These are phyloP conservation scores for Ophiostoma himal-ulmi DNA, from an alignment of 2,329 filamentous ascomycete species.

Conservation along the genomic window DNA sequence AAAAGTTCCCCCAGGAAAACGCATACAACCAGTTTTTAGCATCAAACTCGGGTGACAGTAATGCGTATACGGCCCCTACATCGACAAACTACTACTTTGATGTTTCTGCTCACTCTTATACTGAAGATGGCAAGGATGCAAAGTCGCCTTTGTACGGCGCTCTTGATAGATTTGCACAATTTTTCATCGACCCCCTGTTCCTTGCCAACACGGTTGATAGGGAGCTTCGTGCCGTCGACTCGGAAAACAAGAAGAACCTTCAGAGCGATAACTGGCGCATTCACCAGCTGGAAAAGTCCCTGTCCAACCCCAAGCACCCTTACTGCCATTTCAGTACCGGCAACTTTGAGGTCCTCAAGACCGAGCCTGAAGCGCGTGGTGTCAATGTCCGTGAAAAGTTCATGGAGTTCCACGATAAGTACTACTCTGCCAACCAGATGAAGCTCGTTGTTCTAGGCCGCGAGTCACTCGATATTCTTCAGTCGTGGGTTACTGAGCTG, in stretches of 20 bases:
- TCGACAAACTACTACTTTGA: constrained; percentile 99
- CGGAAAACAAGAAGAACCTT: constrained; percentile 95
- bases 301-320: constrained; percentile 83
- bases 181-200: constrained; percentile 86
- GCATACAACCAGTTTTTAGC: constrained; percentile 92
- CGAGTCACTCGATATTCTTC: constrained; percentile 73
- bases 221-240: constrained; percentile 83
- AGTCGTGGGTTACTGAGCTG: constrained; percentile 76
- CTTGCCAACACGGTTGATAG: constrained; percentile 77
- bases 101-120: constrained; percentile 67
- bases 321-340: constrained; percentile 90
- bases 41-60: constrained; percentile 82
- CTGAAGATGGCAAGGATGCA: constrained; percentile 47
- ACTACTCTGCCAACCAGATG: constrained; percentile 92
- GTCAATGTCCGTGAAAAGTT: constrained; percentile 86
- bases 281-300: constrained; percentile 78
- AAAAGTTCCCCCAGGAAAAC: constrained; percentile 95
- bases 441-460: constrained; percentile 82
- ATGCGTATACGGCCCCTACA: constrained; percentile 87
- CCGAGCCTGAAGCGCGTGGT: constrained; percentile 68
- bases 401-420: constrained; percentile 80
- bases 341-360: constrained; percentile 79
- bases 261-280: constrained; percentile 86
- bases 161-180: constrained; percentile 86
- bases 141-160: constrained; percentile 66